Conservation (phyloP, 2,329 filamentous ascomycete genomes). For the Cercospora canescens region DNA sequence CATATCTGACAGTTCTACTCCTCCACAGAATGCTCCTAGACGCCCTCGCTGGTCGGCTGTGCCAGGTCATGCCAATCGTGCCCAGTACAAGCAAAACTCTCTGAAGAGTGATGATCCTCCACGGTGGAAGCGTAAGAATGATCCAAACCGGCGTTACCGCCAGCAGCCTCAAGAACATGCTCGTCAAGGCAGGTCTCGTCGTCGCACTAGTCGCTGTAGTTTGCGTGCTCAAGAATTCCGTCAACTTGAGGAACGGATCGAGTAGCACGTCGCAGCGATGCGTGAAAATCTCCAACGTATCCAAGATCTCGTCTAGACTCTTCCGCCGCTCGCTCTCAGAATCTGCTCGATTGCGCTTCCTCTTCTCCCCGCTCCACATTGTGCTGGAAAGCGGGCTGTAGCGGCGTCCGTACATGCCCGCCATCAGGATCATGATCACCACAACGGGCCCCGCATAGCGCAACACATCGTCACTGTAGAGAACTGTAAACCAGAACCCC, state of each 20-base stretch:
- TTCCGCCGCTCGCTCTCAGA: slow-evolving; percentile 71
- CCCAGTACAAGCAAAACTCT: slow-evolving; percentile 83
- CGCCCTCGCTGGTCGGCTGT: slow-evolving; percentile 82
- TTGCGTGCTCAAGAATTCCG: slow-evolving; percentile 83
- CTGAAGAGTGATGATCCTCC: slow-evolving; percentile 82
- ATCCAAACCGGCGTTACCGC: slow-evolving; percentile 89
- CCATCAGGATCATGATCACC: slow-evolving; percentile 74
- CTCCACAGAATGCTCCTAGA: slow-evolving; percentile 88
- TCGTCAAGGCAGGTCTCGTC: slow-evolving; percentile 83
- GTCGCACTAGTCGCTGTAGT: slow-evolving; percentile 88
- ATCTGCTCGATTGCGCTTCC: slow-evolving; percentile 59
- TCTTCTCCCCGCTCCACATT: slow-evolving; percentile 67
- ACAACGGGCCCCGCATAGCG: slow-evolving; percentile 81
- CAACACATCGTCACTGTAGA: slow-evolving; percentile 85
- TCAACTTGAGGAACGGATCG: slow-evolving; percentile 83
- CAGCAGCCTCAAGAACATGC: slow-evolving; percentile 84
- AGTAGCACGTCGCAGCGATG: slow-evolving; percentile 88
- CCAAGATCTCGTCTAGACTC: slow-evolving; percentile 94
- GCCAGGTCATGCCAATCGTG: slow-evolving; percentile 86
- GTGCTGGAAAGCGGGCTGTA: slow-evolving; percentile 90
- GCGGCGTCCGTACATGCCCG: slow-evolving; percentile 87
- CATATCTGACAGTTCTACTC: slow-evolving; percentile 69
- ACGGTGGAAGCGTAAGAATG: slow-evolving; percentile 74
- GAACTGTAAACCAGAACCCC: slow-evolving; percentile 78
- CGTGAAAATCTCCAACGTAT: slow-evolving; percentile 87